Evolutionary conservation across 345 rosid genomes (phyloP).

Genomic region (Fremontodendron californicum): DNA sequence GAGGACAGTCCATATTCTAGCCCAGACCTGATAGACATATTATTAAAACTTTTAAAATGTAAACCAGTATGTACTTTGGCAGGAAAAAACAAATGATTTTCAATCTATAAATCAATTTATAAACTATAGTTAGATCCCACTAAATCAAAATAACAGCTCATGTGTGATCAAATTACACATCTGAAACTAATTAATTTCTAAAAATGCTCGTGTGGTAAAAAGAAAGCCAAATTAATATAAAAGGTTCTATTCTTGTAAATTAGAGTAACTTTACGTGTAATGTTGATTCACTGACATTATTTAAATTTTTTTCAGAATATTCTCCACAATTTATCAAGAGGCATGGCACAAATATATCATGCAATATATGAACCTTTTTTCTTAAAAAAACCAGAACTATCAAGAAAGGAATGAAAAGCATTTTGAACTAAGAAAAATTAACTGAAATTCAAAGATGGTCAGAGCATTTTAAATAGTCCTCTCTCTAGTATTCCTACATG

Average conservation of each 20-base stretch:
- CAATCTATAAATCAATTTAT: not conserved
- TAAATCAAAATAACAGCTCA: not conserved
- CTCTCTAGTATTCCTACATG: not conserved
- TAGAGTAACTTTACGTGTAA: not conserved
- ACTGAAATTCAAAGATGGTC: not conserved
- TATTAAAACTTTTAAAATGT: constrained; percentile 7
- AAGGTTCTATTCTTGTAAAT: not conserved
- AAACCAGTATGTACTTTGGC: not conserved
- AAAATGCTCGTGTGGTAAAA: not conserved
- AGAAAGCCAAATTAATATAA: not conserved
- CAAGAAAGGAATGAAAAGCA: not conserved
- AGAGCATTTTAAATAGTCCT: not conserved
- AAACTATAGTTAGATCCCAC: not conserved
- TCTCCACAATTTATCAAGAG: not conserved
- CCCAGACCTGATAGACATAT: constrained; percentile 60
- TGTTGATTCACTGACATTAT: not conserved
- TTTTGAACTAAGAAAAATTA: not conserved
- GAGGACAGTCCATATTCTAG: constrained; percentile 70
- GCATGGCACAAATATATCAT: not conserved
- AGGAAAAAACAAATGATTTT: not conserved
- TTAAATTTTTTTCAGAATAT: not conserved
- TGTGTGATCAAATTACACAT: not conserved
- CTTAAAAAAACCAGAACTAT: not conserved
- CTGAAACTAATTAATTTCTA: not conserved
- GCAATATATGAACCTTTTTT: not conserved